phyloP scores from a whole-genome alignment of 2,329 filamentous ascomycete genomes.

The Orbilia javanica region DNA sequence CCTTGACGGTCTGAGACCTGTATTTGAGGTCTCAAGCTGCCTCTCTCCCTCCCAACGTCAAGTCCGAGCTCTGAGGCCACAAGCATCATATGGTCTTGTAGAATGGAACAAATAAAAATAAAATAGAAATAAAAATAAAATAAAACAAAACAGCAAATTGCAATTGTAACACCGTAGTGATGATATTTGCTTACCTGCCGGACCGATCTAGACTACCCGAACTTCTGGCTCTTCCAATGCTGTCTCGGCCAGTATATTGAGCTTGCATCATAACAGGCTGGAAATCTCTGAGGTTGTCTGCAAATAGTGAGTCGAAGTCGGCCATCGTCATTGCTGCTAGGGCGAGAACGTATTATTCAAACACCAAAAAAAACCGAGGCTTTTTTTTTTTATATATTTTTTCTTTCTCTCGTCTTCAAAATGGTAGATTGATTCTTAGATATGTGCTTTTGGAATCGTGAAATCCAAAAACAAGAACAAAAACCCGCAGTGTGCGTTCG shows the following conservation, averaged over 20 bases:
- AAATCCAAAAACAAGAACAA: background rate
- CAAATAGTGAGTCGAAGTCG: constrained; percentile 54
- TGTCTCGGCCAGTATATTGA: constrained; percentile 47
- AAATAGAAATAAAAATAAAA: too few relatives aligned
- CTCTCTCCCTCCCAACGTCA: background rate
- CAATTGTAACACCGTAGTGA: background rate
- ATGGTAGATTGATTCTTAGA: background rate
- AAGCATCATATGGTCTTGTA: background rate
- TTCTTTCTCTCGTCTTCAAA: background rate
- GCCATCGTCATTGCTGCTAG: constrained; percentile 48
- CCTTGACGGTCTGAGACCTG: constrained; percentile 23
- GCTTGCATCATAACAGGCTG: constrained; percentile 56
- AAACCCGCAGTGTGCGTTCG: background rate
- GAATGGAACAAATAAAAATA: background rate
- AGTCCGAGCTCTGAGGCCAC: constrained; percentile 12
- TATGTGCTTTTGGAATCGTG: background rate
- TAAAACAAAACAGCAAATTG: background rate
- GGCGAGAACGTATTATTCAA: constrained; percentile 2
- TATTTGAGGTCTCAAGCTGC: constrained; percentile 13
- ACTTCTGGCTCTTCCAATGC: constrained; percentile 45
- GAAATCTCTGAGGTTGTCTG: constrained; percentile 56
- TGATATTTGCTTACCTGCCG: constrained; percentile 44
- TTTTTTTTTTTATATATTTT: background rate
- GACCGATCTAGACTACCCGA: constrained; percentile 45
- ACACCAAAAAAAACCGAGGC: background rate